Base-by-base conservation (phyloP, 2,329 filamentous ascomycete species). In the Talaromyces sp. region DNA sequence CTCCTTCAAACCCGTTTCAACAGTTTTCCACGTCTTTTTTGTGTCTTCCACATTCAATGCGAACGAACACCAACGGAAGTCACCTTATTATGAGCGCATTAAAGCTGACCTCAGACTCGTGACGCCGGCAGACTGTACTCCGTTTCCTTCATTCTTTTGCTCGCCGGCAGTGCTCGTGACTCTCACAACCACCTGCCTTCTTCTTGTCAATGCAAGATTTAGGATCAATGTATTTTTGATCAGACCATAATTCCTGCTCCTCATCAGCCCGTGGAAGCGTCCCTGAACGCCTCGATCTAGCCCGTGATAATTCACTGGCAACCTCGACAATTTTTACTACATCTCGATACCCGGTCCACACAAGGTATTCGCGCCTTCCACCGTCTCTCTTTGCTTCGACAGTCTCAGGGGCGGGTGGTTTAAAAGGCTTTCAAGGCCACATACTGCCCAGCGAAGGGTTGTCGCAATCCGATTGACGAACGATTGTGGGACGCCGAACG, bases 401-500 rank as follows among this genome's bases (percentile, higher is more conserved):
- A 22, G 44, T 19, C 9, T 25, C 44, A 13, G 3, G 19, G 44
- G 22, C 3, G n/a, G 44, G 8, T 13, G n/a, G 17, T 25, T 47
- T 47, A 10, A 11, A 19, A 13, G 19, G 11, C 49, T 53, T 53
- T 8, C 15, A 53, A 32, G 13, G 25, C 25, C 49, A 9, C 25
- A 9, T n/a, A 53, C 30, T 30, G 49, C 49, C 25, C 49, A 22
- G 7, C 49, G 8, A 58, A 44, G 60, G 64, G 65, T 67, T 71
- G 65, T 61, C 56, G 59, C 65, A 64, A 62, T 62, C 62, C 56
- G 44, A 64, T 71, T 71, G 66, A 80, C 78, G 76, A 75, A 75
- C 70, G 73, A 72, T 74, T 78, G 77, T 80, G 78, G 78, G 77
- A 79, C 77, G 78, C 77, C 66, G 69, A 78, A 78, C 75, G 77